Percentiles rank a stretch among this genome's conserved stretches.
Conservation (phyloP, 495 filamentous ascomycete species). For the Poronia punctata region DNA sequence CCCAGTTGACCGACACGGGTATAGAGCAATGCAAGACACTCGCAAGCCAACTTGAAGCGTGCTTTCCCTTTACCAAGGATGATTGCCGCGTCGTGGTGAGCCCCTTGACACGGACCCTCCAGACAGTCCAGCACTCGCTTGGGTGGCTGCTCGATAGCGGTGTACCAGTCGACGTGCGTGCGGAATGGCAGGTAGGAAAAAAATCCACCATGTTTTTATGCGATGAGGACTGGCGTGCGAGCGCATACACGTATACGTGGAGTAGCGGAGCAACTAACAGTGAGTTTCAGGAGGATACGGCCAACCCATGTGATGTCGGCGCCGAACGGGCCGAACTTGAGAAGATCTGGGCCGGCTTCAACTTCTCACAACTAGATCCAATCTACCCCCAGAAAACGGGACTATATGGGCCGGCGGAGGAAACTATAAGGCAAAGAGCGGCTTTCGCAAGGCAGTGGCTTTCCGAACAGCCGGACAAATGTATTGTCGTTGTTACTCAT, state of each 20-base stretch:
- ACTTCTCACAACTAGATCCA: conserved; percentile 40
- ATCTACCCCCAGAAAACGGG: conserved; percentile 41
- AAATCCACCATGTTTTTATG: too few species aligned
- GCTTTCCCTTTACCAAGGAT: conserved; percentile 27
- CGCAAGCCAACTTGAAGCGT: conserved; percentile 13
- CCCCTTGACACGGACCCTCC: conserved; percentile 42
- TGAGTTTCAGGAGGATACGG: conserved; percentile 44
- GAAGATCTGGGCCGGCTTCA: conserved; percentile 37
- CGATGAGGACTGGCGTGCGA: too few species aligned
- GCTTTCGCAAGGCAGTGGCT: conserved; percentile 34
- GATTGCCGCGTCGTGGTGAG: conserved; percentile 43
- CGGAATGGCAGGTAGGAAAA: conserved; percentile 44
- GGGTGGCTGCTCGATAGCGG: conserved; percentile 36
- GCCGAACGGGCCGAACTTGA: conserved; percentile 25
- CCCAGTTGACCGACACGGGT: conserved; percentile 18
- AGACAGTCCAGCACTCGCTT: conserved; percentile 38
- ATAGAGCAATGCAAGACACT: conserved; percentile 19
- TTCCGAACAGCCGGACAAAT: conserved; percentile 40
- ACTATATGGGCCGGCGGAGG: conserved; percentile 36
- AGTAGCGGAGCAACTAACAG: too few species aligned
- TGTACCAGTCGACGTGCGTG: conserved; percentile 36
- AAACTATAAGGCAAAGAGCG: conserved; percentile 34
- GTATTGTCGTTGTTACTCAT: conserved; percentile 46
- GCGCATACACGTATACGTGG: too few species aligned
- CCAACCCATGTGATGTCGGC: conserved; percentile 47